Base-by-base conservation (phyloP, 805 yeast genomes). In the Zygotorulaspora sp. region DNA sequence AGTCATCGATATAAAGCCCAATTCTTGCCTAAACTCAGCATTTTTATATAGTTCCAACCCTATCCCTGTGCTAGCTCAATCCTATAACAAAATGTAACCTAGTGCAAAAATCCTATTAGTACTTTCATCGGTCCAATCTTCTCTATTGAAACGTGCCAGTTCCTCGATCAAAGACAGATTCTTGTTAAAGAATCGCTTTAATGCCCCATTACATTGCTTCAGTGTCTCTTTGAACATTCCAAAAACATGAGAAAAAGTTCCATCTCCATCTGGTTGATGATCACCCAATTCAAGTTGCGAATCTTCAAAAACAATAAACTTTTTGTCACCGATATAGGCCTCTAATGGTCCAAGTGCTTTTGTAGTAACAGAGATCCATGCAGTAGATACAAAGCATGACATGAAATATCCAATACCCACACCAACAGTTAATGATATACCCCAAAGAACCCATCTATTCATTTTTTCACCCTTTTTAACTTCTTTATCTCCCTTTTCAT, bases 381-480 rank as follows among this genome's bases (percentile, higher is more conserved):
- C 35, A 5, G 47, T 40, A 6, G 54, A 45, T 16, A 46, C 43
- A 24, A 49, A 42, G 33, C 48, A 50, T 9, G 60, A 49, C 16
- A 58, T 33, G 38, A 52, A 57, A 34, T 51, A 57, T 2, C 62
- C 62, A 7, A 57, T 44, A 4, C 63, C 62, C 11, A 57, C 52
- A 10, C 63, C 62, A 1, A 56, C 45, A 1, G 61, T 48, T 6
- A 57, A 30, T 6, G 63, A 57, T 5, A 57, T 36, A 3, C 58
- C 55, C 57, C 57, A 55, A 9, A 50, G 21, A 14, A 45, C 37
- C 50, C 56, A 47, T 32, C 48, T 40, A 31, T 38, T 44, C 15
- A 40, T 15, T 22, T 30, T 36, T 17, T 40, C 41, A n/a, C 33
- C 34, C 8, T 32, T 36, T 18, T 17, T 19, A 12, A 25, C 36